These are phyloP conservation scores for Entonaema liquescens DNA, from an alignment of 495 filamentous ascomycete species.

Conservation along the genomic window DNA sequence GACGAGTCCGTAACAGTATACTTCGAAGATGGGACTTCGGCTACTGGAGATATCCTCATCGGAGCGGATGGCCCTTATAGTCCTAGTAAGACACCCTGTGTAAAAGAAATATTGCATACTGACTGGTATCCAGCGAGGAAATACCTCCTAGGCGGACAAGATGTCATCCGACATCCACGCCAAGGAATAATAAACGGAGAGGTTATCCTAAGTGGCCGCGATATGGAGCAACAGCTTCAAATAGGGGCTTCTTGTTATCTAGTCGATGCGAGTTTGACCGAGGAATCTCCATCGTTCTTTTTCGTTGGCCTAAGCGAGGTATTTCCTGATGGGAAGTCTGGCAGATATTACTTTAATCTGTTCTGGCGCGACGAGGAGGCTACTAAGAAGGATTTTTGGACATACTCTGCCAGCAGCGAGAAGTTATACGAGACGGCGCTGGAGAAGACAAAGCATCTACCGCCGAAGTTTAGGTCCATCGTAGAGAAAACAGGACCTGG, in stretches of 20 bases:
- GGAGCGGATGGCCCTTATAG: slow-evolving; percentile 61
- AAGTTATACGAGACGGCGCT: slow-evolving; percentile 34
- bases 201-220: slow-evolving; percentile 31
- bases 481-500: slow-evolving; percentile 34
- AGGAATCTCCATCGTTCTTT: slow-evolving; percentile 31
- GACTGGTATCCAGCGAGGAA: slow-evolving; percentile 27
- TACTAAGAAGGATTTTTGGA: slow-evolving; percentile 35
- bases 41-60: slow-evolving; percentile 56
- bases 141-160: slow-evolving; percentile 48
- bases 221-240: slow-evolving; percentile 42
- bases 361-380: slow-evolving; percentile 39
- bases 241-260: slow-evolving; percentile 40
- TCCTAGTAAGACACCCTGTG: slow-evolving; percentile 22
- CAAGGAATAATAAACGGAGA: slow-evolving; percentile 42
- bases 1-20: slow-evolving; percentile 35
- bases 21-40: slow-evolving; percentile 51
- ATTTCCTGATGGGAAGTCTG: slow-evolving; percentile 36
- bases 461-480: slow-evolving; percentile 30
- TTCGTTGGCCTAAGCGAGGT: slow-evolving; percentile 39
- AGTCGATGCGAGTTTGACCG: slow-evolving; percentile 23
- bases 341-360: slow-evolving; percentile 40
- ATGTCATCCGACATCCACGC: slow-evolving; percentile 32
- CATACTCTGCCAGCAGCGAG: slow-evolving; percentile 31
- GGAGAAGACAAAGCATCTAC: slow-evolving; percentile 38
- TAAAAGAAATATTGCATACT: neutral